Evolutionary conservation across 805 yeast species (phyloP).

Genomic region (Candida xyloterini): DNA sequence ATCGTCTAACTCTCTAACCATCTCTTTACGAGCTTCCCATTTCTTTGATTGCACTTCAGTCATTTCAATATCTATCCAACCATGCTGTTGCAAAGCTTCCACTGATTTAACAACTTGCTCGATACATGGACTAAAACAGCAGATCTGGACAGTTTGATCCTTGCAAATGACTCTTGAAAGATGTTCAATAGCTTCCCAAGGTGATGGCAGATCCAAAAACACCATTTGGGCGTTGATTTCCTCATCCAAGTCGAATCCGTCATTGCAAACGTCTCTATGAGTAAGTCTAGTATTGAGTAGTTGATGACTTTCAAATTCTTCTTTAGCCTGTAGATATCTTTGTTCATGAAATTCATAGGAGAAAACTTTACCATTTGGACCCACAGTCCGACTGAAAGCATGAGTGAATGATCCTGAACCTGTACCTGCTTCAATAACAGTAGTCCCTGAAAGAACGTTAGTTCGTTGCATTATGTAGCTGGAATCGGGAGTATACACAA

Average conservation of each 20-base stretch:
- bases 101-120: slow-evolving; percentile 93
- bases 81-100: slow-evolving; percentile 64
- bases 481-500: slow-evolving; percentile 94
- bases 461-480: slow-evolving; percentile 84
- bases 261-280: slow-evolving; percentile 88
- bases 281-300: slow-evolving; percentile 60
- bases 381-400: slow-evolving; percentile 79
- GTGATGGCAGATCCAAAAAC: slow-evolving; percentile 91
- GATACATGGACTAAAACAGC: slow-evolving; percentile 97
- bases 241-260: slow-evolving; percentile 64
- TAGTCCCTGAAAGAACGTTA: slow-evolving; percentile 66
- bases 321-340: slow-evolving; percentile 72
- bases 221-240: slow-evolving; percentile 64
- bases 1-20: slow-evolving; percentile 79
- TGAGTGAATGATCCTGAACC: slow-evolving; percentile 97
- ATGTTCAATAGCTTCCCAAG: slow-evolving; percentile 92
- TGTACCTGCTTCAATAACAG: slow-evolving; percentile 95
- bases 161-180: slow-evolving; percentile 55
- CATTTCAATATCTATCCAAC: slow-evolving; percentile 88
- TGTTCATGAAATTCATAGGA: slow-evolving; percentile 91
- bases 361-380: slow-evolving; percentile 58
- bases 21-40: slow-evolving; percentile 84
- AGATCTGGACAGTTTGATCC: slow-evolving; percentile 59
- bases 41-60: slow-evolving; percentile 82
- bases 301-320: slow-evolving; percentile 74